Evolutionary conservation across 2,329 filamentous ascomycete genomes (phyloP), one percentile per base, ranked within the genome.

Genomic region (Hymenoscyphus fraxineus): DNA sequence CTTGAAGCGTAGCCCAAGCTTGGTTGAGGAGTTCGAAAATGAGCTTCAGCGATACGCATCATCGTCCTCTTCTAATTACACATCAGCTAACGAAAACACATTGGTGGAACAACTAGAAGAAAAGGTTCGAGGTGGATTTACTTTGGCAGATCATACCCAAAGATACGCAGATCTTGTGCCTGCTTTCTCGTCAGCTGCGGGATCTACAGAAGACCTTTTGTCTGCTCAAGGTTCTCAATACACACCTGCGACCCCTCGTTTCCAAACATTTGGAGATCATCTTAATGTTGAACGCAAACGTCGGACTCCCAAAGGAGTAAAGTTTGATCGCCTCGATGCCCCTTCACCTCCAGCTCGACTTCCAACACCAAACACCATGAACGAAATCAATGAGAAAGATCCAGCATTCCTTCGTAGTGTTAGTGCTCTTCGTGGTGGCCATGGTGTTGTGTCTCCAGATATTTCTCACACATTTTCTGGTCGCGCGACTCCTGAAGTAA

Each of bases 371-470:
- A 62, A 67, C n/a, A 58, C 59, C 35, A 60, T 69, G 59, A 69
- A 69, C 51, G 40, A 35, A 15, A 44, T 61, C n/a, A 69, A 69
- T 19, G 67, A 67, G 35, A 62, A 64, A 61, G 67, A 69, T 63
- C 67, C 67, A n/a, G 67, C 67, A 3, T 69, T 66, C 39, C n/a
- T 65, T 27, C 61, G 61, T 16, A 59, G 54, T 6, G 7, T 68
- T 38, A 51, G 61, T 39, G 66, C 66, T 4, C 13, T 65, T 35
- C 58, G 65, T 38, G 47, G 3, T 7, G 38, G 54, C 2, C 19
- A 44, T 16, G 39, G 51, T 10, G 10, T 58, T n/a, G 7, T 39
- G 13, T 31, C 40, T 19, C 32, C 55, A 32, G 40, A 22, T 35
- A n/a, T 13, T 16, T 7, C n/a, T 58, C 15, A 16, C 12, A 15